Evolutionary conservation across 176 grass and related monocot species (phyloP).

Genomic region (Tillandsia leiboldiana): DNA sequence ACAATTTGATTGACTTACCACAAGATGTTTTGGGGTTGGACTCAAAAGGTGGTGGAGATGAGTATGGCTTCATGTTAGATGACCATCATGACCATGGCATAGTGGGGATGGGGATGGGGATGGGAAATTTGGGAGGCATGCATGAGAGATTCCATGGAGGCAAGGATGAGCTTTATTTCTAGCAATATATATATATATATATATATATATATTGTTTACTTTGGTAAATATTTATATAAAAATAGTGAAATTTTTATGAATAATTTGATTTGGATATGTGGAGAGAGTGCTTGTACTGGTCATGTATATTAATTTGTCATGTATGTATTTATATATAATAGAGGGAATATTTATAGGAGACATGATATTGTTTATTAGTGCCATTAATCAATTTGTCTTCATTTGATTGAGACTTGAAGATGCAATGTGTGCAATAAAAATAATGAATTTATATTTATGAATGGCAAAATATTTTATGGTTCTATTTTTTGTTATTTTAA

Average conservation of each 20-base stretch:
- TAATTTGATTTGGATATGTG: not conserved
- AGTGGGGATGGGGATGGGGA: conserved; percentile 12
- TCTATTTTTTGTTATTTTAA: too few relatives aligned
- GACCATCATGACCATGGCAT: conserved; percentile 1
- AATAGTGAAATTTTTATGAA: not conserved
- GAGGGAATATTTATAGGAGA: not conserved
- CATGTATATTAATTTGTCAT: not conserved
- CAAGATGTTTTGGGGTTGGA: not conserved
- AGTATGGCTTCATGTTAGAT: not conserved
- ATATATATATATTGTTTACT: not conserved
- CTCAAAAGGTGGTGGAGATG: not conserved
- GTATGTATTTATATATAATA: not conserved
- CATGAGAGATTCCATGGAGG: not conserved
- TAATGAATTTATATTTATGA: too few relatives aligned
- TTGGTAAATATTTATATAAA: not conserved
- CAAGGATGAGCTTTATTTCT: conserved; percentile 12
- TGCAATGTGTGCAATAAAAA: too few relatives aligned
- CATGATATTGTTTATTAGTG: not conserved
- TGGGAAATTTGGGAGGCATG: not conserved
- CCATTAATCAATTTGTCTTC: too few relatives aligned
- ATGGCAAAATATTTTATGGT: too few relatives aligned
- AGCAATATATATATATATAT: not conserved
- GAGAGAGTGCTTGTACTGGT: not conserved
- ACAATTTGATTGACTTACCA: conserved; percentile 9
- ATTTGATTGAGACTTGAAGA: too few relatives aligned